A percentile compares a stretch with the other conserved stretches of the same genome.
These are phyloP conservation scores for Ogataea paradorogensis DNA, from an alignment of 805 yeast species.

Conservation along the genomic window DNA sequence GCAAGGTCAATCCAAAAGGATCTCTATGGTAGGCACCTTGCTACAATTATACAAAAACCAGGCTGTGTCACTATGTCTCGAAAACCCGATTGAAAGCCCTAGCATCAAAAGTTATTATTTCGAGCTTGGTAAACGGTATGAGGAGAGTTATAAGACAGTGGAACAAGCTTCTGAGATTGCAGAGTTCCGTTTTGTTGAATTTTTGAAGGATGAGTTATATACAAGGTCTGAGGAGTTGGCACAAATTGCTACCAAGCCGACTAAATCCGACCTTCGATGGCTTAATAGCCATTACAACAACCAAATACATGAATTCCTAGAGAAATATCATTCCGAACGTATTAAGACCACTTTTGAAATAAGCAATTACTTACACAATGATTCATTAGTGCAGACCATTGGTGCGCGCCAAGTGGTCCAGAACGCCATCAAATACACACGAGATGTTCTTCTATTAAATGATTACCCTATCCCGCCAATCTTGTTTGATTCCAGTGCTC, in stretches of 20 bases:
- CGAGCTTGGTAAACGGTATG: slow-evolving; percentile 13
- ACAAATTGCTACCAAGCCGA: slow-evolving; percentile 13
- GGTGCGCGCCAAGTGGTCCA: slow-evolving; percentile 14
- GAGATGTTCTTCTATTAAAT: slow-evolving; percentile 24
- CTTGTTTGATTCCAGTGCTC: slow-evolving; percentile 3
- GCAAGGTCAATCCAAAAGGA: slow-evolving; percentile 1
- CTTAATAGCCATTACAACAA: slow-evolving; percentile 20
- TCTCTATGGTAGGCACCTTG: slow-evolving; percentile 1
- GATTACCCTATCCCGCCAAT: slow-evolving; percentile 33
- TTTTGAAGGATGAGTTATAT: slow-evolving; percentile 19
- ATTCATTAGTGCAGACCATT: slow-evolving; percentile 15
- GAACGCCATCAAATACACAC: slow-evolving; percentile 23
- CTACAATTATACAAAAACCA: slow-evolving; percentile 6
- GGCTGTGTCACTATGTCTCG: slow-evolving; percentile 10
- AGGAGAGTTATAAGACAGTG: slow-evolving; percentile 5
- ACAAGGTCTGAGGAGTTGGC: slow-evolving; percentile 20
- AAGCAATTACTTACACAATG: slow-evolving; percentile 22
- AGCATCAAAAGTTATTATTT: slow-evolving; percentile 13
- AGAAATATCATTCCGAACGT: slow-evolving; percentile 24
- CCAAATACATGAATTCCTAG: slow-evolving; percentile 23
- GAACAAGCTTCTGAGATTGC: slow-evolving; percentile 3
- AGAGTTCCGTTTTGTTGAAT: slow-evolving; percentile 13
- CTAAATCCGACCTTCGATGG: slow-evolving; percentile 18
- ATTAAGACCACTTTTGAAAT: slow-evolving; percentile 26
- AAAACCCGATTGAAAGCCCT: slow-evolving; percentile 11